phyloP scores from a whole-genome alignment of 306 rosid genomes.

The Fragaria vesca region DNA sequence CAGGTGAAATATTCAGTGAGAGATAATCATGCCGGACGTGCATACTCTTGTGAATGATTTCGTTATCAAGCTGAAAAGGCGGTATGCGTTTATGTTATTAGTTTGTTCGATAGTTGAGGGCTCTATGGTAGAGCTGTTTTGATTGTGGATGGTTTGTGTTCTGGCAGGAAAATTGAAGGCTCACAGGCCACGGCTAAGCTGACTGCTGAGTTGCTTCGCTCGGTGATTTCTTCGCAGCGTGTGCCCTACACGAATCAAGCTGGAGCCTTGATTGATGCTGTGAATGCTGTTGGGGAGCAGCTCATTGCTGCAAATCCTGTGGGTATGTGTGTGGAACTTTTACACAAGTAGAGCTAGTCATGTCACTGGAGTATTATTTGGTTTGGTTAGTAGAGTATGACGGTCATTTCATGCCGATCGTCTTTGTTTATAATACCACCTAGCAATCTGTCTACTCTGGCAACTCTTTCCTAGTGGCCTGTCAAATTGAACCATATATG shows the following conservation, averaged over 20 bases:
- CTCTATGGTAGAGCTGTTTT: neutral
- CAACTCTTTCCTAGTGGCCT: neutral
- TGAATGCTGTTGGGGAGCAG: conserved; percentile 84
- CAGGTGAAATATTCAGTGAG: conserved; percentile 35
- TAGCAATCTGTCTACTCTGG: neutral
- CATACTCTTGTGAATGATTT: conserved; percentile 73
- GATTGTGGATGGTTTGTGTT: neutral
- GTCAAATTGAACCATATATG: neutral
- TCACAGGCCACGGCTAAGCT: conserved; percentile 84
- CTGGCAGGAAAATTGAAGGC: conserved; percentile 85
- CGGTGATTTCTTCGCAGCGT: conserved; percentile 82
- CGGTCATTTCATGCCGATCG: neutral
- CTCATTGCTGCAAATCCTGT: conserved; percentile 91
- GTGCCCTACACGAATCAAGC: conserved; percentile 83
- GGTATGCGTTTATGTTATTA: conserved; percentile 34
- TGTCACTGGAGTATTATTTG: neutral
- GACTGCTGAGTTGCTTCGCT: conserved; percentile 79
- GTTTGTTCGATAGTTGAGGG: neutral
- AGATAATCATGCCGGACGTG: conserved; percentile 77
- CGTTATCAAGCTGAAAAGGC: conserved; percentile 67
- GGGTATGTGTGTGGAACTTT: conserved; percentile 46
- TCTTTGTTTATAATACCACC: neutral
- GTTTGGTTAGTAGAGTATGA: neutral
- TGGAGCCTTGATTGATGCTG: conserved; percentile 75
- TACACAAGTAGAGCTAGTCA: neutral